These are phyloP conservation scores for Blastocystis sp. DNA, from an alignment of 352 stramenopile species.

Conservation along the genomic window DNA sequence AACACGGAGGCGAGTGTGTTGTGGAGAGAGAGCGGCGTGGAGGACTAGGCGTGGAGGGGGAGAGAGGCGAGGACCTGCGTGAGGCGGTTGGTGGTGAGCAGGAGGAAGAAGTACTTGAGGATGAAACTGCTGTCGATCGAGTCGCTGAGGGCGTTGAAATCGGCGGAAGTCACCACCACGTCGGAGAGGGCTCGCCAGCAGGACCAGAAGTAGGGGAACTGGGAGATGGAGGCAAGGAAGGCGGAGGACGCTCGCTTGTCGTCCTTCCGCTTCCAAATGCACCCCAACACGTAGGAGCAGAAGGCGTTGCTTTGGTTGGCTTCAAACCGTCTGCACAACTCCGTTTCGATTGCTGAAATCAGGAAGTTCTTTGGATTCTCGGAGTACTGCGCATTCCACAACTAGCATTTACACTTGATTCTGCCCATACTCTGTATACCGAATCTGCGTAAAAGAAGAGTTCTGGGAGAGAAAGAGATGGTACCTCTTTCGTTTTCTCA, in stretches of 20 bases:
- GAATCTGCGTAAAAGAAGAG: background rate
- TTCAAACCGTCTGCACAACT: background rate
- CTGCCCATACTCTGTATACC: background rate
- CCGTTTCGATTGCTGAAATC: background rate
- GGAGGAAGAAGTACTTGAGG: conserved; percentile 61
- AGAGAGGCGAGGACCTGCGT: background rate
- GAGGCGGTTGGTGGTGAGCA: conserved; percentile 48
- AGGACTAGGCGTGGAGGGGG: conserved; percentile 18
- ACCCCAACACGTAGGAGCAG: conserved; percentile 17
- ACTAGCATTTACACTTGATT: background rate
- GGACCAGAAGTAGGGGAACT: conserved; percentile 48
- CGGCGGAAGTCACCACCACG: background rate
- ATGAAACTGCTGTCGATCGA: background rate
- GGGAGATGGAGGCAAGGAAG: conserved; percentile 27
- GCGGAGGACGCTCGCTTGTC: background rate
- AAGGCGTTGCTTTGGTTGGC: background rate
- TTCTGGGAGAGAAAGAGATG: background rate
- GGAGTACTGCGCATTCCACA: background rate
- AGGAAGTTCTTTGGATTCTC: background rate
- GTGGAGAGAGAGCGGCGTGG: background rate
- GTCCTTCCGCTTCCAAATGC: conserved; percentile 33
- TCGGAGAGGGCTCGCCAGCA: conserved; percentile 39
- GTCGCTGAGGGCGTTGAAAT: background rate
- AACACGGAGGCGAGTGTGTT: conserved; percentile 29
- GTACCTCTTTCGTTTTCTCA: background rate